Base-by-base conservation (phyloP, 495 filamentous ascomycete species). In the Penicillium fimorum region DNA sequence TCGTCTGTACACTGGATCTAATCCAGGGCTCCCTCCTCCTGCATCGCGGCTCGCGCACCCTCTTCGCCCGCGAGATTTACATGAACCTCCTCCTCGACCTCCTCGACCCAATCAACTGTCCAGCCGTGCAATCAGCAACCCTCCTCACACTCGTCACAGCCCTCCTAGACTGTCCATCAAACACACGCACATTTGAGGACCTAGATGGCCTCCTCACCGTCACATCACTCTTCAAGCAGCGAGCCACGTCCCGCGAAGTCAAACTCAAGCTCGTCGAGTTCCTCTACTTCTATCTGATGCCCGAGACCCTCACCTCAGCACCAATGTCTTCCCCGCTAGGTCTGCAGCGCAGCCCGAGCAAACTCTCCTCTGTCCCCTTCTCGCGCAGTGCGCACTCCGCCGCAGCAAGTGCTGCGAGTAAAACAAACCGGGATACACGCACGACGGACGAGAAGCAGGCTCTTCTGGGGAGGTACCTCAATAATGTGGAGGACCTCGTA, bases 31-130 rank as follows among this genome's bases (percentile, higher is more conserved):
- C 88, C 33, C 79, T 97, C 51, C 83, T 98, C 53, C 82, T 98
- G 9, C 94, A 98, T 71, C 92, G 94, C n/a, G 90, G 91, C 2
- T 94, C 89, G 48, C 88, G 95, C 57, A 81, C 81, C 2, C 82
- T 98, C 44, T 97, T 98, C 73, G 85, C 86, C 24, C 85, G 92
- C 47, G 91, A 93, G 69, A 84, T 92, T 53, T 88, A 96, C 77
- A 98, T 98, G 94, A 96, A 96, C 65, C 82, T 96, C 47, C 86
- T 97, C 38, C 85, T 97, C 51, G 94, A 98, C 71, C 89, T 98
- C 48, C 86, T 98, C 63, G 94, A 97, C 67, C 87, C 90, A 1
- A 86, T 89, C 71, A 96, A 94, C 65, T 93, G 89, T 69, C 90
- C 91, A 0, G 87, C 89, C 2, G 90, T 97, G 56, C 93, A 97